phyloP scores from a whole-genome alignment of 441 rosid genomes.

The Gossypium gossypioides region DNA sequence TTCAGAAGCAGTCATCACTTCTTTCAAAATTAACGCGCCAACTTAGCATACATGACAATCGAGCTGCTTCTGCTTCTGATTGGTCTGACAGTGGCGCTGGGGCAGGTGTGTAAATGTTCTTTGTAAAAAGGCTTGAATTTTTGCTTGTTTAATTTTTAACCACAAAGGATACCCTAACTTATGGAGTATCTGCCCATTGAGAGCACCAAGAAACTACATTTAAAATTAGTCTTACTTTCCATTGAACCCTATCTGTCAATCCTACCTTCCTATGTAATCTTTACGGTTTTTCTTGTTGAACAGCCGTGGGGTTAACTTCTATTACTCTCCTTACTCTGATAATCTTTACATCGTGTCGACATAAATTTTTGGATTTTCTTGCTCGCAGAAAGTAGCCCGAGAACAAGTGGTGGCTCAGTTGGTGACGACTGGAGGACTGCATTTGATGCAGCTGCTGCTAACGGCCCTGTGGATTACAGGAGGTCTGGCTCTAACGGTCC shows the following conservation, averaged over 20 bases:
- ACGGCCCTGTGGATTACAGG: conserved; percentile 32
- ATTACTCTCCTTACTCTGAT: not conserved
- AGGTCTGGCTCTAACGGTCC: conserved; percentile 51
- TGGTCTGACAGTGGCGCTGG: conserved; percentile 36
- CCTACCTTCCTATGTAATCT: not conserved
- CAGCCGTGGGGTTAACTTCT: not conserved
- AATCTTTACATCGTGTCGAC: not conserved
- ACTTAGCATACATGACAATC: conserved; percentile 53
- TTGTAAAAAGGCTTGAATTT: not conserved
- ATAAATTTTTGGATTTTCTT: not conserved
- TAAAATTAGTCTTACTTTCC: not conserved
- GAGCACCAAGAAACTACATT: not conserved
- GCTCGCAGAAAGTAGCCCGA: conserved; percentile 51
- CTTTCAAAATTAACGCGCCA: conserved; percentile 54
- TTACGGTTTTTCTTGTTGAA: not conserved
- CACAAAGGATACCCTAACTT: not conserved
- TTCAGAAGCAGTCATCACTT: conserved; percentile 50
- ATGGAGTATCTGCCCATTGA: not conserved
- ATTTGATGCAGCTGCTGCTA: conserved; percentile 45
- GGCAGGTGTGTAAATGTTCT: conserved; percentile 27
- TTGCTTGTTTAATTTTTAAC: not conserved
- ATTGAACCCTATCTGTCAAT: not conserved
- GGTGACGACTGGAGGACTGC: conserved; percentile 73
- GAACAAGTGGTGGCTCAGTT: conserved; percentile 35
- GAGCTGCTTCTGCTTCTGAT: conserved; percentile 46